Evolutionary conservation across 345 rosid genomes (phyloP).

Genomic region (Bretschneidera sinensis): DNA sequence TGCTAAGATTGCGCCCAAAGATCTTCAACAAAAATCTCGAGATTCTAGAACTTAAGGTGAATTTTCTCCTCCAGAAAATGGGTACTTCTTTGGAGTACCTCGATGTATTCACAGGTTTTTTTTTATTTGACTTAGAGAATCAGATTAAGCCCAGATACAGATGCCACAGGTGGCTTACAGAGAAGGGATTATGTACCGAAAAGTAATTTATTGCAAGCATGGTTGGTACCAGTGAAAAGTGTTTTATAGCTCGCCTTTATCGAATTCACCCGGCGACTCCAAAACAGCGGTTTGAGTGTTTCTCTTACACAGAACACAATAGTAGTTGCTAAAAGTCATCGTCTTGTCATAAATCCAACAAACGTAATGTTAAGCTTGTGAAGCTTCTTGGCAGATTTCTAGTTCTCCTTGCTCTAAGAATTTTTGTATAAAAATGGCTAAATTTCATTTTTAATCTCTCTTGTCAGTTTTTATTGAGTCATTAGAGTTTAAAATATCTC

Average conservation of each 20-base stretch:
- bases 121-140: slow-evolving; percentile 57
- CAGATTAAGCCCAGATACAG: slow-evolving; percentile 55
- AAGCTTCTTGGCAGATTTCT: neutral
- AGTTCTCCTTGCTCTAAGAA: too few relatives aligned
- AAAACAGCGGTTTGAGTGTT: slow-evolving; percentile 52
- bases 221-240: slow-evolving; percentile 62
- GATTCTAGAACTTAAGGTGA: slow-evolving; percentile 39
- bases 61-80: slow-evolving; percentile 44
- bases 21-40: slow-evolving; percentile 54
- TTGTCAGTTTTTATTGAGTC: too few relatives aligned
- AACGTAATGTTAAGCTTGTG: too few relatives aligned
- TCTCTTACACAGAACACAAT: slow-evolving; percentile 23
- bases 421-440: too few relatives aligned
- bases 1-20: slow-evolving; percentile 45
- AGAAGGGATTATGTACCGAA: slow-evolving; percentile 37
- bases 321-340: neutral
- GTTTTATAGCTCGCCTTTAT: slow-evolving; percentile 41
- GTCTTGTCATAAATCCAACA: too few relatives aligned
- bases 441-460: too few relatives aligned
- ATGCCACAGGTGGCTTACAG: slow-evolving; percentile 49
- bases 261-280: slow-evolving; percentile 64
- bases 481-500: too few relatives aligned
- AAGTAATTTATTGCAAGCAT: slow-evolving; percentile 56
- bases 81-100: slow-evolving; percentile 41
- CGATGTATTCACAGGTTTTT: slow-evolving; percentile 44